These are phyloP conservation scores for Quercus lobata DNA, from an alignment of 331 rosid species.

Conservation along the genomic window DNA sequence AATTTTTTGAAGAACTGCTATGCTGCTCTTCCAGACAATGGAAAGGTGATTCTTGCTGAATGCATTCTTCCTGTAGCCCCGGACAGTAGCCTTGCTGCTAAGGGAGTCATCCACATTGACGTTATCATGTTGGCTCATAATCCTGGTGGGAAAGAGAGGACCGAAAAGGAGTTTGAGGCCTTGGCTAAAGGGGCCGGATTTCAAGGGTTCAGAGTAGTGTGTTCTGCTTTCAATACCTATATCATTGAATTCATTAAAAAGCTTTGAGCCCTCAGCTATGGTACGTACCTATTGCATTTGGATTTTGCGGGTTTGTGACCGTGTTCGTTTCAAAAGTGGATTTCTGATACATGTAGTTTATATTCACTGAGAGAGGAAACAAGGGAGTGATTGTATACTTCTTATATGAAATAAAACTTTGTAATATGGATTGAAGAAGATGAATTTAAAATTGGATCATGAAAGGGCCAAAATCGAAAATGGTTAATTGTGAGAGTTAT, in stretches of 20 bases:
- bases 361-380: constrained; percentile 9
- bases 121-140: constrained; percentile 82
- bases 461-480: no score
- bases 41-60: constrained; percentile 90
- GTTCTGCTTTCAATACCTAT: constrained; percentile 68
- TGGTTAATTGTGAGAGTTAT: no score
- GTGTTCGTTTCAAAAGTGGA: not conserved
- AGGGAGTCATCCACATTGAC: constrained; percentile 67
- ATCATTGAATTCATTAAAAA: constrained; percentile 65
- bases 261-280: constrained; percentile 18
- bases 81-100: constrained; percentile 75
- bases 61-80: constrained; percentile 86
- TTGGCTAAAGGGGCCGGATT: constrained; percentile 80
- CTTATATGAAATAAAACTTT: constrained; percentile 15
- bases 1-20: constrained; percentile 82
- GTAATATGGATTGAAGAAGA: not conserved
- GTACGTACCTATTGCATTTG: constrained; percentile 3
- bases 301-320: constrained; percentile 21
- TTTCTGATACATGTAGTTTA: constrained; percentile 20
- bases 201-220: constrained; percentile 47
- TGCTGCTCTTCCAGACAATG: constrained; percentile 61
- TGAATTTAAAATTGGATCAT: not conserved
- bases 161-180: constrained; percentile 75
- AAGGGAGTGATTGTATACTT: constrained; percentile 8
- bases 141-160: constrained; percentile 93